Conservation (phyloP, 495 filamentous ascomycete species). For the Usnea hakonensis region DNA sequence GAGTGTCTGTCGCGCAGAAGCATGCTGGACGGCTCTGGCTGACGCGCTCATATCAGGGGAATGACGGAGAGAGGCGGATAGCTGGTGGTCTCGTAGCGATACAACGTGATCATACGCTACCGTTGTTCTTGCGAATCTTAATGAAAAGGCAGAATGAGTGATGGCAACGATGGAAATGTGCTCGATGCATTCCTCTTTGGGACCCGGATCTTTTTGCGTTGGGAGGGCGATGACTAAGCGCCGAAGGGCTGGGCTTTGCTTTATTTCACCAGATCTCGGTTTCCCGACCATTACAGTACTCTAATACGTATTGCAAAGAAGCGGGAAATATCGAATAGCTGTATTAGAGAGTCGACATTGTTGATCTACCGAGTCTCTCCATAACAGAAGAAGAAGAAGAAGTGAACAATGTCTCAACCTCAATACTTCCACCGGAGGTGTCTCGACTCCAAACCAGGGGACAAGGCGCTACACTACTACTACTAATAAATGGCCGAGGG, state of each 20-base stretch:
- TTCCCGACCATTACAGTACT: no score
- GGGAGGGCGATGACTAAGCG: no score
- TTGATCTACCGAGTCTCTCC: no score
- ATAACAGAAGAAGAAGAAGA: no score
- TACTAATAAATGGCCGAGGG: no score
- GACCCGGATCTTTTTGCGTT: no score
- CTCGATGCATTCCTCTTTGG: neutral
- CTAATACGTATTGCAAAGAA: no score
- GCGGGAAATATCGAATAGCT: no score
- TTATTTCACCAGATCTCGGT: no score
- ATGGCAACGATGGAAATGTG: neutral
- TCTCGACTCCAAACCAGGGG: neutral
- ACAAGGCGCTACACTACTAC: neutral
- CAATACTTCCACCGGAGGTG: neutral
- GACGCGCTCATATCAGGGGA: slow-evolving; percentile 50
- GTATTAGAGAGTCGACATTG: no score
- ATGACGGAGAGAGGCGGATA: neutral
- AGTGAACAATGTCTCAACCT: no score
- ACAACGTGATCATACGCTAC: neutral
- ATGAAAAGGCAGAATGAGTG: neutral
- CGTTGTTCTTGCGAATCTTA: neutral
- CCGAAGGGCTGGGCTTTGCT: no score
- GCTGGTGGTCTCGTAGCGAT: neutral
- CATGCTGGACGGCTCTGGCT: slow-evolving; percentile 50
- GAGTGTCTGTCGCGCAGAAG: slow-evolving; percentile 48